Evolutionary conservation across 768 basidiomycete genomes (phyloP), one percentile per base, ranked within the genome.

Genomic region (Mycena galericulata): DNA sequence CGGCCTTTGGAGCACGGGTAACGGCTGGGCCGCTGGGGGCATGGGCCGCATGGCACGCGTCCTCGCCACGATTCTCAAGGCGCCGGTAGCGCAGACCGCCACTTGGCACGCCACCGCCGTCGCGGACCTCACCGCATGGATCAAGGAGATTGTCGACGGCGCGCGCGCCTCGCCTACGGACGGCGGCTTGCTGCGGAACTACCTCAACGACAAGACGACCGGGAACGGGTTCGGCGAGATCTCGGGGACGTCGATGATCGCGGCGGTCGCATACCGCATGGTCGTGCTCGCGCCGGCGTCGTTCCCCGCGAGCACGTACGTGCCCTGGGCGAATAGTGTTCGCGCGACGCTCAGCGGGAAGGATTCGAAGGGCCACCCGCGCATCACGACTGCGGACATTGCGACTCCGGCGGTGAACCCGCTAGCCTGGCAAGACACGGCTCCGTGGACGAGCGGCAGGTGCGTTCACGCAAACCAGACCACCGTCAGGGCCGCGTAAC

Each of bases 61-160:
- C 29, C 77, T 87, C n/a, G 84, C 84, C 26, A 84, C 85, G 0
- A 74, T 86, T 14, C 73, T 83, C 38, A 83, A 83, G 66, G 80
- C 84, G 0, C 82, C 83, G 9, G 57, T 78, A 15, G 76, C 79
- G 1, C 50, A 70, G 6, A 62, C 73, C 53, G 53, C 59, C 4
- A 24, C 68, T 6, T 79, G 79, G 73, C 72, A 67, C 41, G 14
- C 46, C 2, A 53, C 71, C 1, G 80, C 84, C 3, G 77, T 80
- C 14, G 18, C 62, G 8, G 55, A 77, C 17, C 73, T 84, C n/a
- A 80, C 78, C 0, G 55, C 59, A 9, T 83, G 79, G 73, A 83
- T 86, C 69, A 80, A 79, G 72, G 84, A 85, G 54, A 86, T 86
- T 58, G 55, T 86, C 20, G 83, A 86, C 57, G 85, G 80, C 6